Base-by-base conservation (phyloP, 75 land plant species). In the Adiantum capillusveneris region DNA sequence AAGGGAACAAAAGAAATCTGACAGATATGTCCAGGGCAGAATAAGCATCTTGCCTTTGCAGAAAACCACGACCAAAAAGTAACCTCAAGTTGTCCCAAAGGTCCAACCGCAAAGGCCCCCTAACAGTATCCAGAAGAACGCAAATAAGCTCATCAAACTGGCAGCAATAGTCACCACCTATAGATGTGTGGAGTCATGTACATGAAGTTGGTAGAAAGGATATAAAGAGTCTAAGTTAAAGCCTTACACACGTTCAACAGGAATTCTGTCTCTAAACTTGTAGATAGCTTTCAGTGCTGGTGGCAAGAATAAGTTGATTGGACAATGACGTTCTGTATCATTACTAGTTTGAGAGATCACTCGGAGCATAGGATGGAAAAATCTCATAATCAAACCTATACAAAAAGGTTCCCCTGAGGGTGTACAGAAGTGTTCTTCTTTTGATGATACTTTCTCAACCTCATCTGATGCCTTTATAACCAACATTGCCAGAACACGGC, bases 11-110 rank as follows among this genome's bases (percentile, higher is more conserved):
- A 36, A 77, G 65, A 49, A 58, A 67, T 26, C 81, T 76, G 22
- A 84, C 54, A 76, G 71, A 76, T 25, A 78, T 41, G 29, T 84
- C 78, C 16, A 90, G 75, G 6, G 73, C 50, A 36, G 21, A 54
- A 59, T 78, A 88, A 44, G 84, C 92, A 82, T 86, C 91, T 29
- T 55, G 75, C 27, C 84, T 65, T 50, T 90, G 77, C n/a, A 66
- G 20, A 60, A 76, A 18, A 17, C 84, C 86, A 45, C 72, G 69
- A 34, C 79, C 65, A 67, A 86, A 81, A 30, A 95, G 69, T 22
- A 62, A 31, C 58, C 58, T 66, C 64, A 92, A 86, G 65, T 74
- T 80, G n/a, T 59, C 44, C 97, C 96, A 95, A 17, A 86, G 63
- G 68, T 76, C 53, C 53, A 14, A 65, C 21, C 64, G 58, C 49